phyloP scores from a whole-genome alignment of 2,329 filamentous ascomycete genomes.

The Podosphaera xanthii region DNA sequence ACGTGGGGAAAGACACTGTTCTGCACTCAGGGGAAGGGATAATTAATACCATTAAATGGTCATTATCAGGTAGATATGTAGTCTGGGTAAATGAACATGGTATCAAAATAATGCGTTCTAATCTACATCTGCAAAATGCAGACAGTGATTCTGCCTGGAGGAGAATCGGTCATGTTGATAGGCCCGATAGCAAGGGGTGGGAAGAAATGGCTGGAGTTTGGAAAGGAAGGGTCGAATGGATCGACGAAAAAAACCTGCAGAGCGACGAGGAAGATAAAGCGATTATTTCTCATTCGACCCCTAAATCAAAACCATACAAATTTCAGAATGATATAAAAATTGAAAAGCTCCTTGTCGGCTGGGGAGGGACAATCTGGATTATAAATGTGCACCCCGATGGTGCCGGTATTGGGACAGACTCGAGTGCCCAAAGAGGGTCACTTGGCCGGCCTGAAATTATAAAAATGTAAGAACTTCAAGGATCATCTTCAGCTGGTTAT shows the following conservation, averaged over 20 bases:
- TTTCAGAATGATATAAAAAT: conserved; percentile 25
- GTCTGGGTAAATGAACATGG: conserved; percentile 93
- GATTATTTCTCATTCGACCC: conserved; percentile 22
- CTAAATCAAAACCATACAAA: conserved; percentile 26
- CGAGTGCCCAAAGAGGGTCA: conserved; percentile 41
- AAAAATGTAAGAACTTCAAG: conserved; percentile 47
- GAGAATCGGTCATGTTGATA: conserved; percentile 74
- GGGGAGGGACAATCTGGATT: conserved; percentile 92
- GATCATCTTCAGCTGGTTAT: conserved; percentile 6
- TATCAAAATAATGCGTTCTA: conserved; percentile 91
- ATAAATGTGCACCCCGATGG: conserved; percentile 68
- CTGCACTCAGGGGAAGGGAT: conserved; percentile 80
- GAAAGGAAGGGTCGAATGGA: conserved; percentile 84
- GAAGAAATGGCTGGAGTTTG: conserved; percentile 92
- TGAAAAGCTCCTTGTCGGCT: conserved; percentile 77
- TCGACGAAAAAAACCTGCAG: conserved; percentile 64
- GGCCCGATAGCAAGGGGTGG: conserved; percentile 70
- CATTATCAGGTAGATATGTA: conserved; percentile 72
- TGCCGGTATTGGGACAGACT: conserved; percentile 33
- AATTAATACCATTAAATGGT: conserved; percentile 88
- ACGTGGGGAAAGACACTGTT: conserved; percentile 63
- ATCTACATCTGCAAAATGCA: conserved; percentile 52
- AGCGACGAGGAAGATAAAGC: conserved; percentile 33
- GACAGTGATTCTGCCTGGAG: conserved; percentile 81
- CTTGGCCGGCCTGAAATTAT: conserved; percentile 72